These are phyloP conservation scores for Quambalaria eucalypti DNA, from an alignment of 1,284 basidiomycete species.

Conservation along the genomic window DNA sequence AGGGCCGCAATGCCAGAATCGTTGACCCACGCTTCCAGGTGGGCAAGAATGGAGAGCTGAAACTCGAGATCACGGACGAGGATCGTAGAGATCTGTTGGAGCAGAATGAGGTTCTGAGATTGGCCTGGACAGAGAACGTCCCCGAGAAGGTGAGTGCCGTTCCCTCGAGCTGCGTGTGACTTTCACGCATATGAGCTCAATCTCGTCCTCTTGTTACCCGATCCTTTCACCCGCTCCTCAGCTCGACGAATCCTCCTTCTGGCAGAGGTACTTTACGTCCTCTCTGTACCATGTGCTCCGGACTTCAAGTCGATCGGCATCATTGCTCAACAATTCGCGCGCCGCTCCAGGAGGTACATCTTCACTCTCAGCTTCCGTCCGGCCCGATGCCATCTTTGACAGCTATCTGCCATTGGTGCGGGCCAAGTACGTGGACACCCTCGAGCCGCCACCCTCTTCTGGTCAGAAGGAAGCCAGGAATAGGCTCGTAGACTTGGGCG, in stretches of 20 bases:
- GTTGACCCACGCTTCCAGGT: slow-evolving; percentile 41
- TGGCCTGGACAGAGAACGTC: slow-evolving; percentile 85
- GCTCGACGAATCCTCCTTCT: slow-evolving; percentile 83
- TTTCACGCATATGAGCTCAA: slow-evolving; percentile 1
- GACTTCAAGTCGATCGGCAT: slow-evolving; percentile 78
- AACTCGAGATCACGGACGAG: slow-evolving; percentile 83
- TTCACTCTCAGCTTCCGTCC: slow-evolving; percentile 54
- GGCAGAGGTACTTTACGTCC: slow-evolving; percentile 91
- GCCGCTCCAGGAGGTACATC: neutral
- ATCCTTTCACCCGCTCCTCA: no score
- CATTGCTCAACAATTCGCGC: slow-evolving; percentile 56
- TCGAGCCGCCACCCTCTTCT: slow-evolving; percentile 61
- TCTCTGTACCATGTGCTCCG: slow-evolving; percentile 88
- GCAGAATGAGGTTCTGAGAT: slow-evolving; percentile 87
- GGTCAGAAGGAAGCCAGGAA: slow-evolving; percentile 60
- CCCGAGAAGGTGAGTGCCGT: slow-evolving; percentile 63
- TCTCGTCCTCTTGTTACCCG: no score
- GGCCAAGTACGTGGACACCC: slow-evolving; percentile 4
- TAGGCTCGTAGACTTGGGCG: slow-evolving; percentile 71
- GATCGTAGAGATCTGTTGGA: slow-evolving; percentile 92
- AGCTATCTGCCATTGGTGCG: slow-evolving; percentile 58
- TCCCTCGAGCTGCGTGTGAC: neutral
- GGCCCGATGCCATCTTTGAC: slow-evolving; percentile 89
- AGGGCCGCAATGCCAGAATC: slow-evolving; percentile 36
- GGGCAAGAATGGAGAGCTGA: slow-evolving; percentile 52